Percentiles rank a stretch among this genome's conserved stretches.
Evolutionary conservation across 805 yeast genomes (phyloP).

Genomic region (Kodamaea leandrae): DNA sequence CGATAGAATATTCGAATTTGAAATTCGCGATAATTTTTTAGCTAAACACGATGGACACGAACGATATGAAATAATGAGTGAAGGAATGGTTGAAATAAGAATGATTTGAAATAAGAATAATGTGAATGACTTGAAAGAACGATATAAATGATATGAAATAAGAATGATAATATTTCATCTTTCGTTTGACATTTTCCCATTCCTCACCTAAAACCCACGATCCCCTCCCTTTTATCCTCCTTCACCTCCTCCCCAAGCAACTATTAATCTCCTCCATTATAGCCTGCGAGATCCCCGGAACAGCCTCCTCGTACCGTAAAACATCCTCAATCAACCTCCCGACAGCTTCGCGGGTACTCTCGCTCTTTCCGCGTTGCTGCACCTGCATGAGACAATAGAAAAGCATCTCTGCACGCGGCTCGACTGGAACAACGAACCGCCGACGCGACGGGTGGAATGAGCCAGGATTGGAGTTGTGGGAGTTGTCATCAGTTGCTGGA

Average conservation of each 20-base stretch:
- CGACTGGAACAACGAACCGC: no score
- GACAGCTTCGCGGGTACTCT: constrained; percentile 47
- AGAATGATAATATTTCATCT: no score
- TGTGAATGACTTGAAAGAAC: neutral
- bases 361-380: constrained; percentile 50
- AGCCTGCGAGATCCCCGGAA: constrained; percentile 67
- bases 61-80: neutral
- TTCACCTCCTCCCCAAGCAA: neutral
- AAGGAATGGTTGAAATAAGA: neutral
- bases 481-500: neutral
- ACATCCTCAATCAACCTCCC: constrained; percentile 40
- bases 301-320: constrained; percentile 44
- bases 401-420: constrained; percentile 30
- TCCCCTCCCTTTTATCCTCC: neutral
- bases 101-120: neutral
- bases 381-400: constrained; percentile 47
- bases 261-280: constrained; percentile 52
- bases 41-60: no score
- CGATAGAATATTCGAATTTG: no score
- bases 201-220: no score
- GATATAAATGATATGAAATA: neutral
- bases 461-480: neutral
- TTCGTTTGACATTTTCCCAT: neutral
- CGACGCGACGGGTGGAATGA: constrained; percentile 14
- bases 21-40: no score